Evolutionary conservation across 805 yeast species (phyloP), one percentile per base, ranked within the genome.

Genomic region (Wickerhamiella qilinensis): DNA sequence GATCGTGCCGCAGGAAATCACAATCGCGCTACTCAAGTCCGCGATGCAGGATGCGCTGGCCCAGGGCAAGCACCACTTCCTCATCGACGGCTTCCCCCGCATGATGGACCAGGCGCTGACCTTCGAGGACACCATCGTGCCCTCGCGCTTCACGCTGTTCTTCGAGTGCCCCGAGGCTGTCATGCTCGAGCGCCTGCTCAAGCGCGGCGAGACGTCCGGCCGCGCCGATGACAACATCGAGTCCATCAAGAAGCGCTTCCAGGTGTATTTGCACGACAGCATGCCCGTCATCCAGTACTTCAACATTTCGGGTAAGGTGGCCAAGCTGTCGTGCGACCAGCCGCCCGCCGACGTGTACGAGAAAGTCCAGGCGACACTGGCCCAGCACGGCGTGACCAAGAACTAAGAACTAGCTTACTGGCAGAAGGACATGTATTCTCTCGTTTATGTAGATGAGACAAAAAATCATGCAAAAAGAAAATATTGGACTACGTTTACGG

Each of bases 71-170:
- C 21, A 31, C 21, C 73, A 73, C 48, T 88, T 86, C 57, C 64
- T 88, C 51, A 75, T 88, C 38, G 98, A 88, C 57, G 98, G 98
- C 1, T 88, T 91, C 70, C 98, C 98, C 36, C 73, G 97, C 57
- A 84, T 86, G 57, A 88, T 91, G 96, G 97, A 91, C 60, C 98
- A 88, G 64, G 97, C 97, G 0, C 43, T 79, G 30, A 80, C 88
- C n/a, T 88, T 88, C 56, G 97, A 88, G 62, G 73, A 79, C 64
- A 73, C 54, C 57, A 60, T 63, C 14, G 63, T 62, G 3, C 57
- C 50, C n/a, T 51, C 58, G 9, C 53, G 54, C 42, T 57, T 62
- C 43, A 58, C 64, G 6, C 52, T 63, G 37, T 63, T 61, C 48
- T 64, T 63, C 40, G 64, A 67, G 75, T 50, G 91, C 75, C 51